A percentile compares a stretch with the other conserved stretches of the same genome.
phyloP scores from a whole-genome alignment of 2,329 filamentous ascomycete genomes.

The Biscogniauxia marginata region DNA sequence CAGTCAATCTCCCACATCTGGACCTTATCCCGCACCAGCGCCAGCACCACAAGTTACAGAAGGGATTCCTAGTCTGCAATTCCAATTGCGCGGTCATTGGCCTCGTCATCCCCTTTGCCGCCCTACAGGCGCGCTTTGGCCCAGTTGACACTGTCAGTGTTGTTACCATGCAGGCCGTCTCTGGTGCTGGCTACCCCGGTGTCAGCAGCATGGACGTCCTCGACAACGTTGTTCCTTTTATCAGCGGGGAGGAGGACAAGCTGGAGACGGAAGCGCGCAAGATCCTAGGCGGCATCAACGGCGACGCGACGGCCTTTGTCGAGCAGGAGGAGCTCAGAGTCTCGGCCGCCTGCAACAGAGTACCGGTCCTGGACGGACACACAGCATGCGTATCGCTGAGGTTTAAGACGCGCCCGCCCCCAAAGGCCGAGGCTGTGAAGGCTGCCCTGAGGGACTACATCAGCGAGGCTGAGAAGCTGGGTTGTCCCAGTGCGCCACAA shows the following conservation, averaged over 20 bases:
- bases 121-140: conserved; percentile 82
- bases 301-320: conserved; percentile 69
- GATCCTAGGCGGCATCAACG: conserved; percentile 78
- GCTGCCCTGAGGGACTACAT: conserved; percentile 77
- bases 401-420: conserved; percentile 74
- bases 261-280: conserved; percentile 92
- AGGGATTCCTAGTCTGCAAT: conserved; percentile 95
- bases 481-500: conserved; percentile 81
- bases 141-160: conserved; percentile 73
- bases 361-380: conserved; percentile 93
- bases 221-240: conserved; percentile 94
- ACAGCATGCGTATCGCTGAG: conserved; percentile 88
- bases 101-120: conserved; percentile 90
- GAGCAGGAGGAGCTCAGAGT: conserved; percentile 74
- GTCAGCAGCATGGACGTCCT: conserved; percentile 93
- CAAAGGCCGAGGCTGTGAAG: conserved; percentile 73
- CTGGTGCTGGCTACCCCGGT: conserved; percentile 86
- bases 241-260: conserved; percentile 93
- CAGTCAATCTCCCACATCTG: conserved; percentile 87
- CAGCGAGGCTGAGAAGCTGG: conserved; percentile 77
- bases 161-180: conserved; percentile 93
- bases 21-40: conserved; percentile 88
- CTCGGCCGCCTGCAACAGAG: conserved; percentile 86
- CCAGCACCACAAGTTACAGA: conserved; percentile 66
- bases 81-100: conserved; percentile 98